phyloP scores from a whole-genome alignment of 345 rosid species.

The Mangifera indica region DNA sequence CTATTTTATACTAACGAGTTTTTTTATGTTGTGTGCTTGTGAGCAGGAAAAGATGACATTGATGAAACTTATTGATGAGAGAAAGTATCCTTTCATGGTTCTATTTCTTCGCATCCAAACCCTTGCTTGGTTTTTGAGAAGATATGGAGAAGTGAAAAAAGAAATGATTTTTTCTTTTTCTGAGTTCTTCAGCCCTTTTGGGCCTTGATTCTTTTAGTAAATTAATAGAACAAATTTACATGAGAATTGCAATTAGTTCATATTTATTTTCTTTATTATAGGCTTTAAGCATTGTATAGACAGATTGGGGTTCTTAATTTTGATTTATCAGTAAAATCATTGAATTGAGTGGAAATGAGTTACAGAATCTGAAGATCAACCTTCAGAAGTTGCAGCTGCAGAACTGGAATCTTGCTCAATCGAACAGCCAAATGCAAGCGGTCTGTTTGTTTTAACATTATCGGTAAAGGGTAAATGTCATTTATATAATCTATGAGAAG shows the following conservation, averaged over 20 bases:
- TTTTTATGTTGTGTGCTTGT: constrained; percentile 4
- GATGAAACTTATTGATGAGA: constrained; percentile 63
- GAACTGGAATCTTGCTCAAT: constrained; percentile 62
- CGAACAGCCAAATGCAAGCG: constrained; percentile 56
- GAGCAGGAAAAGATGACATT: constrained; percentile 62
- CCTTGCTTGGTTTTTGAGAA: not conserved
- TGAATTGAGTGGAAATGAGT: constrained; percentile 48
- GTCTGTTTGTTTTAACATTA: constrained; percentile 33
- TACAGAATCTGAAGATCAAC: constrained; percentile 42
- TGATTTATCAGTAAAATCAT: constrained; percentile 46
- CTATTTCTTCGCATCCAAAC: not conserved
- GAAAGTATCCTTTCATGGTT: constrained; percentile 58
- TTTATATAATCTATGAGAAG: constrained; percentile 2
- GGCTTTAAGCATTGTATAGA: not conserved
- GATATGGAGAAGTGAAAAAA: not conserved
- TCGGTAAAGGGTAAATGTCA: not conserved
- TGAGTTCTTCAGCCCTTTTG: not conserved
- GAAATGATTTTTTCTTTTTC: not conserved
- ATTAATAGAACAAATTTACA: not conserved
- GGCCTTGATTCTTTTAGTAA: not conserved
- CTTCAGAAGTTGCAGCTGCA: constrained; percentile 55
- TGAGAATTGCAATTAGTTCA: not conserved
- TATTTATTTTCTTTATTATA: not conserved
- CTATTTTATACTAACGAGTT: not conserved
- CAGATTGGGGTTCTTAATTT: constrained; percentile 29